Base-by-base conservation (phyloP, 345 rosid genomes). In the Sisymbrium altissimum region DNA sequence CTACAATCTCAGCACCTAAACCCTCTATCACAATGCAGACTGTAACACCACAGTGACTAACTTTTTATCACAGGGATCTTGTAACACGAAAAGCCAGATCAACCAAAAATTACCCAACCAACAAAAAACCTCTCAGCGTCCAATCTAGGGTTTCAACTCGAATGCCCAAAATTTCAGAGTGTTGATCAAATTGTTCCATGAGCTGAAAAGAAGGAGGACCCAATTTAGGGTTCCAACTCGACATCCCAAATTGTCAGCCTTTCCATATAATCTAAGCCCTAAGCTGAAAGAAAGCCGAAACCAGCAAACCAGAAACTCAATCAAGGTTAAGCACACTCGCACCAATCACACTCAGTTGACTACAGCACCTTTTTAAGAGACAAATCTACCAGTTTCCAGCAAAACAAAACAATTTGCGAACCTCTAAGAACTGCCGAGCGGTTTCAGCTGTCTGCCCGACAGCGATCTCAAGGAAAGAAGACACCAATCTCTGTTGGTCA, bases 401-500 rank as follows among this genome's bases (percentile, higher is more conserved):
- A 69, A 57, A 40, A 55, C 29, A 23, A 29, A 18, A 23, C 4
- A 29, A 29, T 18, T 64, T 1, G 17, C 54, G 33, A 70, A 95
- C 99, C 97, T 90, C 87, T 76, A 95, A 75, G 83, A 95, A 92
- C 77, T 90, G 97, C 19, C 81, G 72, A 68, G 99, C 99, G 27
- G 97, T 95, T 55, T 90, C 94, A 38, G 89, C 78, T 25, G 94
- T 90, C 74, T 95, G 97, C 52, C 98, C 99, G 9, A 87, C 96
- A 40, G 99, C 98, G 87, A 95, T 86, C 85, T 95, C 99, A 50
- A 95, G 94, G 82, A 95, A 95, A 64, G 97, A 95, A 74, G 97
- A 81, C 78, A 95, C 90, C 86, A 90, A 81, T 33, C 76, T 80
- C 83, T 92, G 91, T 83, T 85, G 66, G 55, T 95, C 92, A 76